Evolutionary conservation across 2,329 filamentous ascomycete genomes (phyloP).

Genomic region (Trichoderma asperellum): DNA sequence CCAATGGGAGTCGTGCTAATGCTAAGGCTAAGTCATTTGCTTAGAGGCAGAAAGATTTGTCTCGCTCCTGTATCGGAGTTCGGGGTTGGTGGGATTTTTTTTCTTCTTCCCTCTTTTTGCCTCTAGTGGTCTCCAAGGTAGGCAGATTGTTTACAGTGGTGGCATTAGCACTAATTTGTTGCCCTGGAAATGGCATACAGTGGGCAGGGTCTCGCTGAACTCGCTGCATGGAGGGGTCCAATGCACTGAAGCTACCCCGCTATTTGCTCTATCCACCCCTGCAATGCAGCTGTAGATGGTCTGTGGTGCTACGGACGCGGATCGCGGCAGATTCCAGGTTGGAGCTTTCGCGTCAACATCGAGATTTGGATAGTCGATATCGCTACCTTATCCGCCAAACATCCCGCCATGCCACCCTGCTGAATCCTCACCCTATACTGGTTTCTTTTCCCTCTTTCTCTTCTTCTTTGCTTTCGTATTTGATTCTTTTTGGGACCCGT

Average conservation of each 20-base stretch:
- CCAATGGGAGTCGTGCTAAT: neutral
- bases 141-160: neutral
- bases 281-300: constrained; percentile 24
- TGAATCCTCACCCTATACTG: constrained; percentile 5
- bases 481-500: neutral
- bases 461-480: neutral
- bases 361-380: constrained; percentile 7
- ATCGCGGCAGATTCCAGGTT: neutral
- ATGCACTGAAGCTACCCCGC: constrained; percentile 39
- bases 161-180: neutral
- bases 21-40: neutral
- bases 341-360: constrained; percentile 8
- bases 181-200: neutral
- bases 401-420: constrained; percentile 1
- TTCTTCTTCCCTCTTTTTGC: neutral
- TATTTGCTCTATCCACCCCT: constrained; percentile 35
- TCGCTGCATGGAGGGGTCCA: constrained; percentile 20
- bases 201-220: neutral
- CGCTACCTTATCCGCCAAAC: neutral
- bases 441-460: neutral
- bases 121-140: neutral
- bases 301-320: neutral
- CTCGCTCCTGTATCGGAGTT: constrained; percentile 28
- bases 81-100: constrained; percentile 16
- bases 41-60: constrained; percentile 8